Evolutionary conservation across 257 asterid species (phyloP), one percentile per base, ranked within the genome.

Genomic region (Cinchona pubescens): DNA sequence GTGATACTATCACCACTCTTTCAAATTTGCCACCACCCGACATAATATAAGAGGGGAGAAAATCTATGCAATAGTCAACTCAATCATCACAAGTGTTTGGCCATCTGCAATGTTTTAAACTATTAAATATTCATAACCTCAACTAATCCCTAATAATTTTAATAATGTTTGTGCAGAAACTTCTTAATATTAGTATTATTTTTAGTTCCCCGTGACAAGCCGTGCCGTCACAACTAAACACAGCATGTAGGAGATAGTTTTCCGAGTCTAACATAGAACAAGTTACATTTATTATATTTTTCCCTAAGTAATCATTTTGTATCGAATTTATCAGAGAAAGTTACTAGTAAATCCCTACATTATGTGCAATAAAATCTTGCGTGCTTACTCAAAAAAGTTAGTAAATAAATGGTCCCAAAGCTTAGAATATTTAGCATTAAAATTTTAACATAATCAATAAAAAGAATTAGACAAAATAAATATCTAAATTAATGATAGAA

Each of bases 161-260:
- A 53, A 53, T 48, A 23, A 63, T 35, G n/a, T 66, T 37, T 34
- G 18, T 37, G 16, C 7, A 65, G 27, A 38, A 65, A 65, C 21
- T 21, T 65, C 34, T 21, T 34, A 51, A 23, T 70, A 49, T 21
- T 53, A 53, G 30, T 35, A 49, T 21, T 53, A 53, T 45, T 35
- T 72, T 72, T 56, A 72, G 67, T 58, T 37, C 14, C 76, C 72
- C 56, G 25, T 30, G 55, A 32, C 29, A 30, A 72, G 76, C 87
- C 92, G 90, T 89, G 94, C 90, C 94, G 94, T 87, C 81, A 30
- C 94, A 82, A 79, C 87, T 70, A 84, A 84, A 75, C 85, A 13
- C 58, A 71, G 81, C 67, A 55, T 55, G 55, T 29, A 2, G n/a
- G n/a, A n/a, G 19, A 2, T 37, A 37, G 2, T 37, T 82, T 79